phyloP scores from a whole-genome alignment of 257 asterid genomes.

The Solanum pinnatisectum region DNA sequence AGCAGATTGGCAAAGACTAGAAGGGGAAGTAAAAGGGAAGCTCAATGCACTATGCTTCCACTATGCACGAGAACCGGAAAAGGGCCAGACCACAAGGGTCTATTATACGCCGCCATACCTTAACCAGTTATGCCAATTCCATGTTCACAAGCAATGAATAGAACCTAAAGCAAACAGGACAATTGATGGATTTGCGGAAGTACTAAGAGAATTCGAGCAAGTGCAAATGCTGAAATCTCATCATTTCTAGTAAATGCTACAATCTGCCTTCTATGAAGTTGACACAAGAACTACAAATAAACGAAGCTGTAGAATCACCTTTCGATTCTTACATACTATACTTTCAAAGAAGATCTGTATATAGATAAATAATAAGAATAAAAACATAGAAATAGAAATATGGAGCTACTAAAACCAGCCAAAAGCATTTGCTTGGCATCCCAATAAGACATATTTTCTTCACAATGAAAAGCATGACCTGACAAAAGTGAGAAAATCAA shows the following conservation, averaged over 20 bases:
- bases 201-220: neutral
- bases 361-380: neutral
- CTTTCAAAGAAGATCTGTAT: neutral
- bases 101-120: neutral
- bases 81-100: neutral
- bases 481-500: neutral
- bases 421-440: neutral
- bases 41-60: neutral
- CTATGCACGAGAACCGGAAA: neutral
- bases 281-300: neutral
- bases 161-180: neutral
- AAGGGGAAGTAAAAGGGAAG: neutral
- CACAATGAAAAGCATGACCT: neutral
- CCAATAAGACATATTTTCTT: constrained; percentile 1
- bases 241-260: neutral
- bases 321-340: neutral
- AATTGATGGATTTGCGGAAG: neutral
- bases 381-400: neutral
- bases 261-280: neutral
- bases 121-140: neutral
- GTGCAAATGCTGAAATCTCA: neutral
- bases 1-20: neutral
- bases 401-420: neutral
- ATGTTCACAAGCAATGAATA: neutral
- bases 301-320: neutral